phyloP scores from a whole-genome alignment of 768 basidiomycete species.

The Mycena metata region DNA sequence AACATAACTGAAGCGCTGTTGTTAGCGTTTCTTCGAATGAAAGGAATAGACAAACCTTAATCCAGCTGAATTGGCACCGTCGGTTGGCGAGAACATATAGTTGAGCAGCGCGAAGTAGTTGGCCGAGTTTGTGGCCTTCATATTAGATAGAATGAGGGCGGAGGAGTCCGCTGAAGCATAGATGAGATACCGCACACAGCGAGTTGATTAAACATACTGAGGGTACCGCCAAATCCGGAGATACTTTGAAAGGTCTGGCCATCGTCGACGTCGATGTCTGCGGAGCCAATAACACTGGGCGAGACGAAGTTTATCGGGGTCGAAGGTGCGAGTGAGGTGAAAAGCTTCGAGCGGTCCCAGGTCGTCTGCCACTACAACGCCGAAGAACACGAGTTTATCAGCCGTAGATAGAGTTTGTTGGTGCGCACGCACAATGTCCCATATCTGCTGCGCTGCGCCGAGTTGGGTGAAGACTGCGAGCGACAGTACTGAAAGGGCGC shows the following conservation, averaged over 20 bases:
- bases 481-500: constrained; percentile 30
- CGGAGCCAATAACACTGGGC: constrained; percentile 70
- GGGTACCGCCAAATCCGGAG: constrained; percentile 75
- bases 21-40: not conserved
- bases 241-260: too few relatives aligned
- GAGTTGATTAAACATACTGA: constrained; percentile 60
- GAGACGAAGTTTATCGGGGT: constrained; percentile 69
- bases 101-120: constrained; percentile 73
- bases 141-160: constrained; percentile 67
- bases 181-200: constrained; percentile 1
- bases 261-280: constrained; percentile 75
- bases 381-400: too few relatives aligned
- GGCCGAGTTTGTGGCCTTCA: constrained; percentile 69
- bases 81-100: constrained; percentile 72
- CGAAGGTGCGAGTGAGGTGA: constrained; percentile 61
- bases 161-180: constrained; percentile 74
- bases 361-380: constrained; percentile 75
- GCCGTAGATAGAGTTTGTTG: too few relatives aligned
- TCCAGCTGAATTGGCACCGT: constrained; percentile 74
- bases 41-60: constrained; percentile 64
- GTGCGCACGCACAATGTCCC: constrained; percentile 68
- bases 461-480: constrained; percentile 37
- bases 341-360: constrained; percentile 64
- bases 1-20: constrained; percentile 19
- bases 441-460: constrained; percentile 64